phyloP scores from a whole-genome alignment of 805 yeast genomes.

The Nakazawaea pomicola region DNA sequence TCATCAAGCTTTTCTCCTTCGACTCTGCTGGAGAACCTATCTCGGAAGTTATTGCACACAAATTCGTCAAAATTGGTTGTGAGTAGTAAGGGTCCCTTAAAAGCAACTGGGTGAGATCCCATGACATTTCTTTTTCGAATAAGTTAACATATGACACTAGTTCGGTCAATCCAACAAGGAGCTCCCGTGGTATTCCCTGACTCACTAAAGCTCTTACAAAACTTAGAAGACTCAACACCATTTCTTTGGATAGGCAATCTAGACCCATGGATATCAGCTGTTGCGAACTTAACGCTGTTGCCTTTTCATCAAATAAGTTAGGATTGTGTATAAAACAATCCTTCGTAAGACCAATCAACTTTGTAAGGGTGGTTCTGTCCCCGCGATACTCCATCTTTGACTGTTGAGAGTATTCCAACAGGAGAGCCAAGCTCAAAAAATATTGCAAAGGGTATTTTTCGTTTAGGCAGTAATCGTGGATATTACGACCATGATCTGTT shows the following conservation, averaged over 20 bases:
- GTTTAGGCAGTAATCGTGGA: slow-evolving; percentile 16
- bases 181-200: neutral
- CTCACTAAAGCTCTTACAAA: neutral
- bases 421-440: neutral
- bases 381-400: neutral
- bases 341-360: neutral
- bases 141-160: slow-evolving; percentile 1
- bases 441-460: slow-evolving; percentile 1
- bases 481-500: slow-evolving; percentile 33
- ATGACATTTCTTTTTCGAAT: slow-evolving; percentile 3
- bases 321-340: slow-evolving; percentile 1
- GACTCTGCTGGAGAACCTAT: neutral
- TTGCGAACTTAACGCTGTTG: slow-evolving; percentile 1
- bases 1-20: neutral
- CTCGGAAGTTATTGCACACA: neutral
- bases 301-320: neutral
- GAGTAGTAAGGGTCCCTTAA: slow-evolving; percentile 7
- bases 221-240: neutral
- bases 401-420: neutral
- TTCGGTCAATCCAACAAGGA: neutral
- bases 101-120: neutral
- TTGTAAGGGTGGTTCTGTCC: neutral
- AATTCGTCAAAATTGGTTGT: slow-evolving; percentile 2
- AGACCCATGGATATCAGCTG: slow-evolving; percentile 4
- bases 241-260: neutral